Evolutionary conservation across 345 rosid species (phyloP).

Genomic region (Eucalyptus cloeziana): DNA sequence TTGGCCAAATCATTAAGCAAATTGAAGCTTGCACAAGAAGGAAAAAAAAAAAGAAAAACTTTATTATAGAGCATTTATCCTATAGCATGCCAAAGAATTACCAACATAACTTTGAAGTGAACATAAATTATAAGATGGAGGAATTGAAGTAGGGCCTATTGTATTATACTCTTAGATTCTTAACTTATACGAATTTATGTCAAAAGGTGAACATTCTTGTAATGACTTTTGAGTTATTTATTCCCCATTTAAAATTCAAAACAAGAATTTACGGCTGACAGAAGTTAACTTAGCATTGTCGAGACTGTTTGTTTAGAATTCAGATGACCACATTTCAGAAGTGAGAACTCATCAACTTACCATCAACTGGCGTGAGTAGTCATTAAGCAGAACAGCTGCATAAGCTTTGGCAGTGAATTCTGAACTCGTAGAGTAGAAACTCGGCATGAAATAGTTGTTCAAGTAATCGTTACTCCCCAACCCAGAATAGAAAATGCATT

Average conservation of each 20-base stretch:
- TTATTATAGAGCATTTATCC: background rate
- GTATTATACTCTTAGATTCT: background rate
- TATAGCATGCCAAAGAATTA: background rate
- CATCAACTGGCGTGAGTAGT: slow-evolving; percentile 53
- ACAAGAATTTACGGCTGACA: background rate
- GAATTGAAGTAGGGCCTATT: background rate
- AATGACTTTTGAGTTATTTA: background rate
- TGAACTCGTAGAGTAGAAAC: slow-evolving; percentile 50
- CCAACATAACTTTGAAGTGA: background rate
- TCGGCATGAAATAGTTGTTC: slow-evolving; percentile 82
- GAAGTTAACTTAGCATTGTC: background rate
- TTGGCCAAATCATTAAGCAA: background rate
- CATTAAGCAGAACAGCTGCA: slow-evolving; percentile 58
- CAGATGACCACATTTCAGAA: background rate
- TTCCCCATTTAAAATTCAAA: background rate
- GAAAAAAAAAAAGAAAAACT: background rate
- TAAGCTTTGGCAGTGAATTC: slow-evolving; percentile 39
- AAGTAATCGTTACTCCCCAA: slow-evolving; percentile 92
- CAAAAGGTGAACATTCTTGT: background rate
- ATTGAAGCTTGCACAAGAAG: background rate
- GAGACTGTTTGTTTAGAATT: background rate
- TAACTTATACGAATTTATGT: background rate
- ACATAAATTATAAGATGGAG: background rate
- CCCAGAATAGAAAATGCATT: slow-evolving; percentile 64
- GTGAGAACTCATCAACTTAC: slow-evolving; percentile 13